phyloP scores from a whole-genome alignment of 2,329 filamentous ascomycete genomes.

The Exophiala sp. region DNA sequence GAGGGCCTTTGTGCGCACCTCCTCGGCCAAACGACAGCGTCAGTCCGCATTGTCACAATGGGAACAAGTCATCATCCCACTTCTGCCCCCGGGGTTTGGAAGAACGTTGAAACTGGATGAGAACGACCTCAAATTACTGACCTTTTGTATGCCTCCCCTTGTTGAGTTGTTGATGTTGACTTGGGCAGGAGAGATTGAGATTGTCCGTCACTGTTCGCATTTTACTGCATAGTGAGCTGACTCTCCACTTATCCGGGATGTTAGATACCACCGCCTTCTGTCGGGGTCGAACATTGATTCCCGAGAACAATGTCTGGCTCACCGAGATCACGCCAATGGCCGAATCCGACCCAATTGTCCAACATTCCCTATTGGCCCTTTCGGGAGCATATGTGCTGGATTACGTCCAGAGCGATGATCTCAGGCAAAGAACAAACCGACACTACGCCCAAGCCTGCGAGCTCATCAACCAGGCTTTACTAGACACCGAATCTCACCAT shows the following conservation, averaged over 20 bases:
- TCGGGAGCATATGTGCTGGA: conserved; percentile 17
- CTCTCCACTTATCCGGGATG: neutral
- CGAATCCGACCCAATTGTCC: conserved; percentile 3
- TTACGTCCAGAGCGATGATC: conserved; percentile 2
- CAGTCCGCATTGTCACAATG: neutral
- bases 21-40: neutral
- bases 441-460: conserved; percentile 1
- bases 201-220: too few species aligned
- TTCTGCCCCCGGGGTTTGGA: conserved; percentile 1
- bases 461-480: neutral
- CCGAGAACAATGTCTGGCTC: conserved; percentile 14
- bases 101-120: neutral
- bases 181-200: too few species aligned
- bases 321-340: conserved; percentile 15
- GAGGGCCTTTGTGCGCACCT: neutral
- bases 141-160: conserved; percentile 1
- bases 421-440: neutral
- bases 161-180: too few species aligned
- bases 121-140: neutral
- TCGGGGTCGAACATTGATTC: conserved; percentile 12
- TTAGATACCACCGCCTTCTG: conserved; percentile 14
- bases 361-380: conserved; percentile 13
- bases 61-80: neutral
- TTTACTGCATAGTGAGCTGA: too few species aligned
- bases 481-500: neutral